Evolutionary conservation across 768 basidiomycete species (phyloP).

Genomic region (Serendipita vermifera): DNA sequence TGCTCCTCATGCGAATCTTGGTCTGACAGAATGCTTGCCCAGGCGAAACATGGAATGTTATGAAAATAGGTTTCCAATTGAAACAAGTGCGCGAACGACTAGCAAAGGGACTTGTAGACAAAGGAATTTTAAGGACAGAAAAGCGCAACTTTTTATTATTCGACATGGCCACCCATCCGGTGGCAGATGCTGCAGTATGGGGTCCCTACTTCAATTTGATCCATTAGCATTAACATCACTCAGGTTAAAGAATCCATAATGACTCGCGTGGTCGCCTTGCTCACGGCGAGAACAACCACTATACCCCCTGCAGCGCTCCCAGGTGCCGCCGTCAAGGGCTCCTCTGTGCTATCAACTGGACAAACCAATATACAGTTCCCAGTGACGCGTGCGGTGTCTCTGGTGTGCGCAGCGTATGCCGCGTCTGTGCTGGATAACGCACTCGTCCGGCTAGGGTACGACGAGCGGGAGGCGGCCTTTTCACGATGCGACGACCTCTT

Average conservation of each 20-base stretch:
- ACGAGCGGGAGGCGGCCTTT: slow-evolving; percentile 88
- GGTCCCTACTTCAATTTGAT: not conserved
- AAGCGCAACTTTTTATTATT: slow-evolving; percentile 98
- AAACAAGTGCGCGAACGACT: slow-evolving; percentile 97
- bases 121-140: slow-evolving; percentile 96
- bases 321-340: slow-evolving; percentile 6
- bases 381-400: slow-evolving; percentile 62
- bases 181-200: slow-evolving; percentile 55
- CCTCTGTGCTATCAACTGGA: not conserved
- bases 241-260: slow-evolving; percentile 81
- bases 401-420: slow-evolving; percentile 86
- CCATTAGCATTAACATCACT: not conserved
- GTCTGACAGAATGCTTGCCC: slow-evolving; percentile 8
- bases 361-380: slow-evolving; percentile 16
- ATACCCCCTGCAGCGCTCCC: slow-evolving; percentile 58
- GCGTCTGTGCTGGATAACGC: slow-evolving; percentile 94
- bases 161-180: slow-evolving; percentile 99
- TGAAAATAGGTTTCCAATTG: slow-evolving; percentile 98
- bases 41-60: slow-evolving; percentile 99
- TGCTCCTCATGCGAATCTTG: no score
- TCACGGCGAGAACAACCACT: slow-evolving; percentile 71
- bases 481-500: slow-evolving; percentile 88
- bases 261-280: slow-evolving; percentile 55
- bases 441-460: slow-evolving; percentile 75
- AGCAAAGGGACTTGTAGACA: slow-evolving; percentile 94